Evolutionary conservation across 257 asterid genomes (phyloP).

Genomic region (Solanum microdontum): DNA sequence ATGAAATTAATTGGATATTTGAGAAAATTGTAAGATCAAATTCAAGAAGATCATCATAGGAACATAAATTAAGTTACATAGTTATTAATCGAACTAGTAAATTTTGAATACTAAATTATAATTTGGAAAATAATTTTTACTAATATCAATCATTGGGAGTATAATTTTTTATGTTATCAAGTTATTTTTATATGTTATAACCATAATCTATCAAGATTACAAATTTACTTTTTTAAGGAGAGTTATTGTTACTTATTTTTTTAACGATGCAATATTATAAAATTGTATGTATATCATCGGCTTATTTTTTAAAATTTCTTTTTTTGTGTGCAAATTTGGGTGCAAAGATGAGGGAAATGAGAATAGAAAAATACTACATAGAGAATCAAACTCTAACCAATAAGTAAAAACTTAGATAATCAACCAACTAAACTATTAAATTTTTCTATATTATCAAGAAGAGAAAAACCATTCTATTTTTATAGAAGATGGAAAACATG

Average conservation of each 20-base stretch:
- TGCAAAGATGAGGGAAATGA: background rate
- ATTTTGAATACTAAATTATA: background rate
- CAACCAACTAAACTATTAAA: background rate
- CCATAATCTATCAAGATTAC: background rate
- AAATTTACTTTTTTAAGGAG: background rate
- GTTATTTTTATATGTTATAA: background rate
- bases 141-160: background rate
- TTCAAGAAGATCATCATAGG: background rate
- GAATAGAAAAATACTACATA: rapidly evolving
- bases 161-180: background rate
- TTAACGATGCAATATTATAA: background rate
- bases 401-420: rapidly evolving
- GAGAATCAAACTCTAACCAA: rapidly evolving
- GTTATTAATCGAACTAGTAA: background rate
- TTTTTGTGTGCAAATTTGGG: background rate
- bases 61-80: background rate
- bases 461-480: background rate
- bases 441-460: rapidly evolving
- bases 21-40: background rate
- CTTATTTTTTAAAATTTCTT: no score
- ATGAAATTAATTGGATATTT: background rate
- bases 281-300: background rate
- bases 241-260: background rate
- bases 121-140: background rate
- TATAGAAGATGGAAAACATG: background rate